Evolutionary conservation across 345 rosid genomes (phyloP).

Genomic region (Salix arbutifolia): DNA sequence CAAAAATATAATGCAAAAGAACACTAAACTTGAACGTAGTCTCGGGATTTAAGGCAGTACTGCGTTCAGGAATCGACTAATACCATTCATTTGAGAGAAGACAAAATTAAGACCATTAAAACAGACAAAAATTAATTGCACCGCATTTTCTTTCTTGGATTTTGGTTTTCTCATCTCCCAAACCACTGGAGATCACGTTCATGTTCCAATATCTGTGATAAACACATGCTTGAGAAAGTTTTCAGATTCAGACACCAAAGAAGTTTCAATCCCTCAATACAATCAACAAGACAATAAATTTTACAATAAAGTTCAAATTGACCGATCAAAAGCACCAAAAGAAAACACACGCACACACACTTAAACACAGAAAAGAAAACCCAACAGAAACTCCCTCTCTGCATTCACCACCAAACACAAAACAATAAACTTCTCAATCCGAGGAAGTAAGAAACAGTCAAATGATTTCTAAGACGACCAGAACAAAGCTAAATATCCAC

Average conservation of each 20-base stretch:
- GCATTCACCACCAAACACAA: not conserved
- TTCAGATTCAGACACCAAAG: not conserved
- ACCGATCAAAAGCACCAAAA: not conserved
- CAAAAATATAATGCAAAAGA: not conserved
- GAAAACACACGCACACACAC: not conserved
- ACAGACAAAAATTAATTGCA: not conserved
- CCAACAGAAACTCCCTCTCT: not conserved
- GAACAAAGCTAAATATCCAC: not conserved
- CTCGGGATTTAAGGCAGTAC: not conserved
- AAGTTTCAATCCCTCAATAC: not conserved
- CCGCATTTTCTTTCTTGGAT: not conserved
- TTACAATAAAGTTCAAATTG: not conserved
- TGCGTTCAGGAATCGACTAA: not conserved
- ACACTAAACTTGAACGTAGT: not conserved
- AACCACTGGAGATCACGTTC: not conserved
- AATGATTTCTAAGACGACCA: not conserved
- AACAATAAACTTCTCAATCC: not conserved
- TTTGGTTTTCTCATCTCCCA: constrained; percentile 1
- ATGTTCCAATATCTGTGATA: not conserved
- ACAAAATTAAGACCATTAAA: not conserved
- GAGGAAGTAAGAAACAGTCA: not conserved
- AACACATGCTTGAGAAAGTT: not conserved
- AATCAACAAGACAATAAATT: not conserved
- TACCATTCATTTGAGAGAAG: not conserved
- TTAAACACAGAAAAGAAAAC: not conserved